Evolutionary conservation across 2,329 filamentous ascomycete genomes (phyloP).

Genomic region (Botrytis aclada): DNA sequence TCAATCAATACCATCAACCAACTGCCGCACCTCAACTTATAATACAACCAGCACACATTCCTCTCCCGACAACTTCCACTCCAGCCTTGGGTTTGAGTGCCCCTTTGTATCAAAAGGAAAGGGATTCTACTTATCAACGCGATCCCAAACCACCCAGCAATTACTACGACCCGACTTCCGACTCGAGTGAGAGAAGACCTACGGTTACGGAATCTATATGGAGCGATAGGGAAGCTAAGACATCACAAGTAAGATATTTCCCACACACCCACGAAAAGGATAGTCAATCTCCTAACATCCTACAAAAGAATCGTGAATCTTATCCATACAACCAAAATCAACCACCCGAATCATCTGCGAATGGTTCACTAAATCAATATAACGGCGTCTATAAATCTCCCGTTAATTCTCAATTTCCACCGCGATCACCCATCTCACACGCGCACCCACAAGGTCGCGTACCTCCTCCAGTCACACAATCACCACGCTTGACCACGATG

Average conservation of each 20-base stretch:
- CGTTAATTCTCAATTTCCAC: conserved; percentile 44
- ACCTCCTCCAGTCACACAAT: conserved; percentile 33
- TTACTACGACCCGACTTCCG: conserved; percentile 47
- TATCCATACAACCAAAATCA: conserved; percentile 45
- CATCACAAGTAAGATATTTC: conserved; percentile 34
- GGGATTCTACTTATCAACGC: conserved; percentile 35
- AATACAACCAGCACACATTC: conserved; percentile 33
- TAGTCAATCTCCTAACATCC: conserved; percentile 4
- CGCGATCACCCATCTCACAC: conserved; percentile 51
- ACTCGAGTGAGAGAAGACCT: conserved; percentile 42
- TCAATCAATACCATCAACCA: conserved; percentile 35
- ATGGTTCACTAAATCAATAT: conserved; percentile 49
- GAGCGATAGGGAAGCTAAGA: conserved; percentile 33
- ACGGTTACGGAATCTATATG: conserved; percentile 39
- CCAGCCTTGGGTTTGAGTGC: conserved; percentile 28
- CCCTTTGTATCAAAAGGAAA: conserved; percentile 34
- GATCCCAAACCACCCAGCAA: conserved; percentile 42
- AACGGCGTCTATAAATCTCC: conserved; percentile 51
- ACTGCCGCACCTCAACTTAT: conserved; percentile 30
- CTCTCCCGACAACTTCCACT: conserved; percentile 20
- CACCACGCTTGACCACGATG: conserved; percentile 39
- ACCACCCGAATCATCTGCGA: conserved; percentile 29
- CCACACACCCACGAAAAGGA: conserved; percentile 5
- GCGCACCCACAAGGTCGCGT: conserved; percentile 40
- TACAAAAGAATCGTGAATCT: conserved; percentile 47